Percentiles rank a stretch among this genome's conserved stretches.
Evolutionary conservation across 108 stramenopile species (phyloP).

Genomic region (Cyclotella choctawhatcheeana): DNA sequence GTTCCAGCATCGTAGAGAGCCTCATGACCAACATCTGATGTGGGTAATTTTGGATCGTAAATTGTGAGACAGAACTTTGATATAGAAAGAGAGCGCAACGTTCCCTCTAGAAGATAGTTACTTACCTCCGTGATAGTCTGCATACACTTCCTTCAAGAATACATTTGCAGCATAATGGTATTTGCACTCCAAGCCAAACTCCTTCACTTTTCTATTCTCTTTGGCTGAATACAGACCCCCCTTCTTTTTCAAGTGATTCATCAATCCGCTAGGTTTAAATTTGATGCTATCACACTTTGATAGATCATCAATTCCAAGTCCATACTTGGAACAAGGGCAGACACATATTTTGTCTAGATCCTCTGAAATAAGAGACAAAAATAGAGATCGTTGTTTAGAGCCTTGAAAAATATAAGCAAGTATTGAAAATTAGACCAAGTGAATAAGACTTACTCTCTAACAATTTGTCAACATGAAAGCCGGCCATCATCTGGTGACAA

Average conservation of each 20-base stretch:
- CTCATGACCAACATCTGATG: constrained; percentile 14
- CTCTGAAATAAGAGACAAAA: not conserved
- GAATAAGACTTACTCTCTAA: not conserved
- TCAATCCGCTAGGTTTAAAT: not conserved
- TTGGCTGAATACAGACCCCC: constrained; percentile 7
- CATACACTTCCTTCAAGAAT: not conserved
- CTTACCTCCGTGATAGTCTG: constrained; percentile 10
- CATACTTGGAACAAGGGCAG: not conserved
- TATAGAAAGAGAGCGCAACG: not conserved
- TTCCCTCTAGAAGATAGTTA: not conserved
- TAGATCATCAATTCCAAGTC: not conserved
- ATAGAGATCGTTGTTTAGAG: no score
- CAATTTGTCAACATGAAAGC: not conserved
- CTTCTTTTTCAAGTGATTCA: constrained; percentile 19
- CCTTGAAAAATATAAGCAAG: not conserved
- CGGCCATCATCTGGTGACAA: not conserved
- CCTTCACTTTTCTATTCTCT: not conserved
- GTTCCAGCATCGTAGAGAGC: not conserved
- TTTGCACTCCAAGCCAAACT: not conserved
- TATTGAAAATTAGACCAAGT: not conserved
- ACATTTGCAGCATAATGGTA: constrained; percentile 9
- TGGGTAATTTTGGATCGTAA: no score
- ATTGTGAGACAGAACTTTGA: not conserved
- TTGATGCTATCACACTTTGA: not conserved
- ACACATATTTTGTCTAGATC: not conserved